Evolutionary conservation across 495 filamentous ascomycete species (phyloP).

Genomic region (Penicilliopsis zonata): DNA sequence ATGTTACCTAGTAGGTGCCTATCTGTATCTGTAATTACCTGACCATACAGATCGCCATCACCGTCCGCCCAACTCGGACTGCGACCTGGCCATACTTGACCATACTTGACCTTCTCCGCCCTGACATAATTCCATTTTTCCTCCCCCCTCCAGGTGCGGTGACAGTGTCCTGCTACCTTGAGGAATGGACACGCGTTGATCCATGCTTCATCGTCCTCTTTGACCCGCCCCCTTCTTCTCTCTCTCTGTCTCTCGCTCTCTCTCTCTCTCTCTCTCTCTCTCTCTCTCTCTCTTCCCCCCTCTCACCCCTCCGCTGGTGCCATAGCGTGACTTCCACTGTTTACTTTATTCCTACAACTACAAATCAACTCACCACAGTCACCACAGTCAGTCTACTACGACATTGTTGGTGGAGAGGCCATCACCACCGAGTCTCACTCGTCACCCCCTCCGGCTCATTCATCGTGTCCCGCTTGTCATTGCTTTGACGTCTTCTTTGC

Average conservation of each 20-base stretch:
- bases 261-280: not conserved
- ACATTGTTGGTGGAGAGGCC: too few relatives aligned
- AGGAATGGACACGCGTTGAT: constrained; percentile 1
- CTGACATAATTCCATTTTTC: not conserved
- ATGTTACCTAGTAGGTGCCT: too few relatives aligned
- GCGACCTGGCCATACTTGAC: not conserved
- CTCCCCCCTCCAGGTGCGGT: not conserved
- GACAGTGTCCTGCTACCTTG: constrained; percentile 1
- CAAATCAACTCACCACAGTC: too few relatives aligned
- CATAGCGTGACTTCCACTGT: too few relatives aligned
- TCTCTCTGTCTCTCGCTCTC: not conserved
- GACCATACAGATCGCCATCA: too few relatives aligned
- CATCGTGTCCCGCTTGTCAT: not conserved
- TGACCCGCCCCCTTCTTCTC: not conserved
- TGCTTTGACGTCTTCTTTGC: not conserved
- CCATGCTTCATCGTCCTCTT: constrained; percentile 1
- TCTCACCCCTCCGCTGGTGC: too few relatives aligned
- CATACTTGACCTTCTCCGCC: not conserved
- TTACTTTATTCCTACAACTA: too few relatives aligned
- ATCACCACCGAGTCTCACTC: too few relatives aligned
- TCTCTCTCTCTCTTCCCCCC: not conserved
- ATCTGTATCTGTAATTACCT: too few relatives aligned
- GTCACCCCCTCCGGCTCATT: not conserved
- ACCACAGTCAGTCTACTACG: too few relatives aligned
- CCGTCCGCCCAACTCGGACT: too few relatives aligned